phyloP scores from a whole-genome alignment of 1,284 basidiomycete species.

The Sphaerobolus stellatus region DNA sequence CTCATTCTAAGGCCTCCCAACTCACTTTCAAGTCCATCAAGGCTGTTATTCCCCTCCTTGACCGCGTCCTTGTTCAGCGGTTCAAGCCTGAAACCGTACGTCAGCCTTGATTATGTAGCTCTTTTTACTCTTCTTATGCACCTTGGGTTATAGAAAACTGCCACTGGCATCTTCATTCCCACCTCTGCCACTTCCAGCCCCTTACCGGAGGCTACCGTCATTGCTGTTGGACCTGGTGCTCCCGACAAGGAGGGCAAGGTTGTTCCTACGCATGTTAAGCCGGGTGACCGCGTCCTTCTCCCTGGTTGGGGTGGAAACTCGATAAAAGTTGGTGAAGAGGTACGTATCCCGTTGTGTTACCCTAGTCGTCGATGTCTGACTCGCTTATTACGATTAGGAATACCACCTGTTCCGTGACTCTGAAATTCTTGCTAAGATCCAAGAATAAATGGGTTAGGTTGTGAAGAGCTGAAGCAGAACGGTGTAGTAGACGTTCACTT shows the following conservation, averaged over 20 bases:
- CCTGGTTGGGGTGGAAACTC: conserved; percentile 95
- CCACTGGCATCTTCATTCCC: conserved; percentile 91
- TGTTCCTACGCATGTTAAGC: conserved; percentile 78
- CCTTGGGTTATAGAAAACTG: conserved; percentile 79
- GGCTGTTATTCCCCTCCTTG: conserved; percentile 87
- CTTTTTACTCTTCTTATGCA: no score
- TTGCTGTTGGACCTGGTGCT: conserved; percentile 92
- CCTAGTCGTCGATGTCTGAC: conserved; percentile 6
- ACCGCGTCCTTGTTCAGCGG: conserved; percentile 96
- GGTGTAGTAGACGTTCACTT: no score
- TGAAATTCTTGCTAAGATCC: conserved; percentile 96
- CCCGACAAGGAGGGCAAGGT: conserved; percentile 83
- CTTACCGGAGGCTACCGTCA: conserved; percentile 94
- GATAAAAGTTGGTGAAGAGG: conserved; percentile 97
- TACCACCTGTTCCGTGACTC: conserved; percentile 94
- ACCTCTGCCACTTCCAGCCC: conserved; percentile 80
- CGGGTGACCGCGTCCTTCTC: conserved; percentile 90
- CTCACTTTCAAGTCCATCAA: conserved; percentile 93
- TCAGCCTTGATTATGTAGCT: conserved; percentile 16
- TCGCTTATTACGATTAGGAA: conserved; percentile 55
- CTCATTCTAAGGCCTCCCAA: conserved; percentile 23
- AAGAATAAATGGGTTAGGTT: no score
- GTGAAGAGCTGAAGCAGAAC: no score
- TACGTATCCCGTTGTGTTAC: conserved; percentile 40
- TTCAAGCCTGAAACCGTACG: conserved; percentile 91